Base-by-base conservation (phyloP, 208 protist species). In the Acanthamoeba triangularis region DNA sequence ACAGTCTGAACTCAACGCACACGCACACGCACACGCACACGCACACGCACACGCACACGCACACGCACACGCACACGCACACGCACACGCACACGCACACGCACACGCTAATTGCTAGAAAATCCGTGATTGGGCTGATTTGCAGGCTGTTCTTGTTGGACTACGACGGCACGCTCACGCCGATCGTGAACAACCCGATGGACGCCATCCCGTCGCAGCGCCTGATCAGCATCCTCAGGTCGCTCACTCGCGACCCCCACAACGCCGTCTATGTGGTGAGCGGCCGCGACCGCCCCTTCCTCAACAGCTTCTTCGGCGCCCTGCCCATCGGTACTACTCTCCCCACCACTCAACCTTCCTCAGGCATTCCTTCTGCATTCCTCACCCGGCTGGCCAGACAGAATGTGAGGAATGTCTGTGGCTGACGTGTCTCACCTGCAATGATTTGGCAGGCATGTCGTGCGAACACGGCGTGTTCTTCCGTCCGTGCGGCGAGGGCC, bases 151-250 rank as follows among this genome's bases (percentile, higher is more conserved):
- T 97, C 4, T 78, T 97, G 25, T 91, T 97, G 33, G 96, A 96
- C 37, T 97, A 97, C 52, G 96, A 97, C 87, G 96, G 96, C n/a
- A 97, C 96, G 18, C 59, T 97, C 3, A 97, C 90, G 52, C 65
- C 65, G n/a, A 94, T 94, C 44, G 90, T 94, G 28, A 94, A 82
- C 41, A 84, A 94, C 67, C 90, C 90, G 67, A 61, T 82, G 90
- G 90, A 94, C 28, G 90, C 90, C 33, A 65, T 76, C 3, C 49
- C 95, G 23, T 93, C 92, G 28, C 52, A 59, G 61, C 28, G 82
- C 18, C 41, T 98, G 0, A 13, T 97, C 13, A 30, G 85, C 10
- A 92, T 91, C 14, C 25, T 98, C 6, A n/a, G 0, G 6, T 65
- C 44, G 3, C 30, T 98, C 0, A 44, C 47, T 8, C 28, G 59